phyloP scores from a whole-genome alignment of 1,139 yeast genomes.

The Hansenula lynferdii region DNA sequence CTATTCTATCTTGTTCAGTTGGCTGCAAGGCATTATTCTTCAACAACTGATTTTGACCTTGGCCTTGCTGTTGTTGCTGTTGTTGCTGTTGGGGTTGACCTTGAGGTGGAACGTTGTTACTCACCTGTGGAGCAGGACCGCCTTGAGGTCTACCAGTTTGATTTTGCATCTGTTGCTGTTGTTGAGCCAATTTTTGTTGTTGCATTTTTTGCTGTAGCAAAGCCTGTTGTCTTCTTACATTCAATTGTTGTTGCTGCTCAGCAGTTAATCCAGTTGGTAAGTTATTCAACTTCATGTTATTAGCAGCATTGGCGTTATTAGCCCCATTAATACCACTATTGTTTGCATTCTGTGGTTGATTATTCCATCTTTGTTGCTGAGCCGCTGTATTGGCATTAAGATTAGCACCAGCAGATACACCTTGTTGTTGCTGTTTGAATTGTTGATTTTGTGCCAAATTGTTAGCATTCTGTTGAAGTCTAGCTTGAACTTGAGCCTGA shows the following conservation, averaged over 20 bases:
- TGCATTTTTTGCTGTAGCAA: slow-evolving; percentile 10
- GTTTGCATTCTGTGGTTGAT: slow-evolving; percentile 7
- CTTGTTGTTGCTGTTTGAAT: slow-evolving; percentile 19
- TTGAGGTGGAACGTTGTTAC: too few relatives aligned
- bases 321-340: too few relatives aligned
- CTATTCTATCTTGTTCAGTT: slow-evolving; percentile 46
- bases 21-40: slow-evolving; percentile 11
- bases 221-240: slow-evolving; percentile 15
- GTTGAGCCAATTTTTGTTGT: too few relatives aligned
- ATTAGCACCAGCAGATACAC: slow-evolving; percentile 9
- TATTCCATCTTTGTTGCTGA: slow-evolving; percentile 12
- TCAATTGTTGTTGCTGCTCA: slow-evolving; percentile 16
- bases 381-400: slow-evolving; percentile 5
- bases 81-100: too few relatives aligned
- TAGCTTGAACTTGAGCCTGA: too few relatives aligned
- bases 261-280: slow-evolving; percentile 9
- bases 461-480: slow-evolving; percentile 13
- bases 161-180: slow-evolving; percentile 15
- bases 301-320: neutral
- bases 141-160: too few relatives aligned
- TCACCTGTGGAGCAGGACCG: too few relatives aligned
- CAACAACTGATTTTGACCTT: slow-evolving; percentile 5
- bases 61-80: too few relatives aligned
- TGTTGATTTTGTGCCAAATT: slow-evolving; percentile 13
- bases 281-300: slow-evolving; percentile 2